Percentiles rank a stretch among this genome's conserved stretches.
phyloP scores from a whole-genome alignment of 1,284 basidiomycete genomes.

The Afroboletus lepidellus region DNA sequence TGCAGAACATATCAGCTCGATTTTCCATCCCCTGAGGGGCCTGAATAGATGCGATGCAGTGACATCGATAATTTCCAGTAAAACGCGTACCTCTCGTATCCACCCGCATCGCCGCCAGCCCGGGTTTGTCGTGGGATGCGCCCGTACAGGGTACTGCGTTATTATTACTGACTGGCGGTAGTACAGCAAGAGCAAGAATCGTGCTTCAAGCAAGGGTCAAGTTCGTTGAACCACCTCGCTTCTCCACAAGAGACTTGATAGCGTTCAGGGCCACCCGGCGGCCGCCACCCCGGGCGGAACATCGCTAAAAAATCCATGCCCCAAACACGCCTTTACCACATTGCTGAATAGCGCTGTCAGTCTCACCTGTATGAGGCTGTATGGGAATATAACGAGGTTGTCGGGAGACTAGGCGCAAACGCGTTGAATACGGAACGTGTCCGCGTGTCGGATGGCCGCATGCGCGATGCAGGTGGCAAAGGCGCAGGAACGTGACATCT shows the following conservation, averaged over 20 bases:
- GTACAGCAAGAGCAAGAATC: constrained; percentile 7
- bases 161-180: constrained; percentile 3
- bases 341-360: constrained; percentile 3
- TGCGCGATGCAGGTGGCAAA: constrained; percentile 2
- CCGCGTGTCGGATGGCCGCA: constrained; percentile 2
- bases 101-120: constrained; percentile 21
- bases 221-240: not conserved
- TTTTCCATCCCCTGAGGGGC: constrained; percentile 6
- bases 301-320: constrained; percentile 22
- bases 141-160: constrained; percentile 13
- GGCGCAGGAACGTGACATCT: constrained; percentile 12
- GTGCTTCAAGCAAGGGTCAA: too few relatives aligned
- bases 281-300: constrained; percentile 6
- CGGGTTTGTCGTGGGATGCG: not conserved
- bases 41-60: constrained; percentile 24
- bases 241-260: constrained; percentile 5
- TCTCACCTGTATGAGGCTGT: constrained; percentile 17
- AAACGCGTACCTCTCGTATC: constrained; percentile 16
- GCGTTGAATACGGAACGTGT: constrained; percentile 14
- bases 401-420: constrained; percentile 1
- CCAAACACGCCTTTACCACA: constrained; percentile 23
- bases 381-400: constrained; percentile 20
- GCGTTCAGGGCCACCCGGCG: constrained; percentile 8
- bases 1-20: constrained; percentile 7
- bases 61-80: constrained; percentile 14